Conservation (phyloP, 2,329 filamentous ascomycete species). For the Amauroascus verrucosus region DNA sequence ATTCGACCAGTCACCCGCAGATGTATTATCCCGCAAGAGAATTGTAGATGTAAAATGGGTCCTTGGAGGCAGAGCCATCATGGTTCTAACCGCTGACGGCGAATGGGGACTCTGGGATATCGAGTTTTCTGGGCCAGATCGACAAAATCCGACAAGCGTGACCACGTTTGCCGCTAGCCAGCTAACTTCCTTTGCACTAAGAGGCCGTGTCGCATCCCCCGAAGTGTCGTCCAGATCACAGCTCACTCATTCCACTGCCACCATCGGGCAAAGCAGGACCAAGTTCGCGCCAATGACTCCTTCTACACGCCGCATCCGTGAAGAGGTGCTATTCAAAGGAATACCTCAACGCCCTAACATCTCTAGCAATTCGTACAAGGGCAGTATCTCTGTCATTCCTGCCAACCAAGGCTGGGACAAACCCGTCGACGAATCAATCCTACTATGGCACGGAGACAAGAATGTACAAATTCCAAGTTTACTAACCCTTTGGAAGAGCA, state of each 20-base stretch:
- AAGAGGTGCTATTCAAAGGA: conserved; percentile 38
- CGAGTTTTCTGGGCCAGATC: conserved; percentile 35
- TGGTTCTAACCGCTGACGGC: conserved; percentile 38
- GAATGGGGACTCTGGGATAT: conserved; percentile 44
- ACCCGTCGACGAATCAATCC: conserved; percentile 35
- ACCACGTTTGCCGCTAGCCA: conserved; percentile 34
- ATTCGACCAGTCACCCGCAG: conserved; percentile 28
- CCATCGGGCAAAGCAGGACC: conserved; percentile 22
- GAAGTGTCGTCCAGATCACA: conserved; percentile 14
- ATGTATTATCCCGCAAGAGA: conserved; percentile 30
- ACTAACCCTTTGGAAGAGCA: conserved; percentile 36
- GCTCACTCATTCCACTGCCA: conserved; percentile 20
- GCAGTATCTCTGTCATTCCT: conserved; percentile 34
- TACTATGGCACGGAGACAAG: conserved; percentile 35
- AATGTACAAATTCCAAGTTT: conserved; percentile 37
- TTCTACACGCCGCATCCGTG: conserved; percentile 38
- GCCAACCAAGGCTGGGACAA: conserved; percentile 28
- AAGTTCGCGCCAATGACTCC: conserved; percentile 40
- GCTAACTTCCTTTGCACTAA: conserved; percentile 34
- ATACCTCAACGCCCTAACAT: conserved; percentile 18
- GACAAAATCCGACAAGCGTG: conserved; percentile 30
- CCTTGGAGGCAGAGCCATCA: conserved; percentile 35
- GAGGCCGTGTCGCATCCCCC: conserved; percentile 29
- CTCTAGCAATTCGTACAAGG: conserved; percentile 25
- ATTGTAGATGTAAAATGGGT: conserved; percentile 40